Percentiles rank a stretch among this genome's conserved stretches.
Evolutionary conservation across 2,329 filamentous ascomycete genomes (phyloP).

Genomic region (Onygena corvina): DNA sequence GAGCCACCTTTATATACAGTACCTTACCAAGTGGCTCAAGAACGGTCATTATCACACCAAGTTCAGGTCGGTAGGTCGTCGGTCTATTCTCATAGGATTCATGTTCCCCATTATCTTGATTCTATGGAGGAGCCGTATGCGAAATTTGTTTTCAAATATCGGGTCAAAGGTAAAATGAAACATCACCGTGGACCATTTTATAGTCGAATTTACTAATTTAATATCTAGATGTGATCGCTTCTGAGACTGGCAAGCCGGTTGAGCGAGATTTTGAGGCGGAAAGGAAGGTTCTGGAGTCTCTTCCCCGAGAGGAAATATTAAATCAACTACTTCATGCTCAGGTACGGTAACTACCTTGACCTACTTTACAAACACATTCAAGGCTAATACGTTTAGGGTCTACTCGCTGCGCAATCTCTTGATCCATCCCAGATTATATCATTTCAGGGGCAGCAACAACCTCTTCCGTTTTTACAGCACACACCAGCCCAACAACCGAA

Average conservation of each 20-base stretch:
- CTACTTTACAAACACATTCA: neutral
- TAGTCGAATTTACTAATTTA: neutral
- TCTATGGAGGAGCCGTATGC: slow-evolving; percentile 24
- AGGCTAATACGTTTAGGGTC: neutral
- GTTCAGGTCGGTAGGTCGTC: slow-evolving; percentile 23
- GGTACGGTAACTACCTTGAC: slow-evolving; percentile 8
- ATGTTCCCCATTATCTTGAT: slow-evolving; percentile 22
- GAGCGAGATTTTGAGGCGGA: slow-evolving; percentile 16
- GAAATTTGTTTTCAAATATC: slow-evolving; percentile 26
- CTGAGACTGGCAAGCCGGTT: slow-evolving; percentile 13
- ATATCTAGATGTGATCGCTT: slow-evolving; percentile 15
- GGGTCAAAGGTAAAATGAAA: slow-evolving; percentile 13
- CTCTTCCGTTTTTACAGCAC: neutral
- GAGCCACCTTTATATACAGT: slow-evolving; percentile 18
- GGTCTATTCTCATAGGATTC: slow-evolving; percentile 22
- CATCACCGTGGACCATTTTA: neutral
- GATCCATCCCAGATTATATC: neutral
- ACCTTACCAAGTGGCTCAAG: slow-evolving; percentile 14
- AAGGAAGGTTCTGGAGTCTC: slow-evolving; percentile 15
- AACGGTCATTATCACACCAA: slow-evolving; percentile 20
- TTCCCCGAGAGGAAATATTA: slow-evolving; percentile 16
- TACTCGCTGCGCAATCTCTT: neutral
- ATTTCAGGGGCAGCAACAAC: neutral
- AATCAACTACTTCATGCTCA: slow-evolving; percentile 18
- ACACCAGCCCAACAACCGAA: neutral